These are phyloP conservation scores for Colletotrichum sidae DNA, from an alignment of 2,329 filamentous ascomycete species.

Conservation along the genomic window DNA sequence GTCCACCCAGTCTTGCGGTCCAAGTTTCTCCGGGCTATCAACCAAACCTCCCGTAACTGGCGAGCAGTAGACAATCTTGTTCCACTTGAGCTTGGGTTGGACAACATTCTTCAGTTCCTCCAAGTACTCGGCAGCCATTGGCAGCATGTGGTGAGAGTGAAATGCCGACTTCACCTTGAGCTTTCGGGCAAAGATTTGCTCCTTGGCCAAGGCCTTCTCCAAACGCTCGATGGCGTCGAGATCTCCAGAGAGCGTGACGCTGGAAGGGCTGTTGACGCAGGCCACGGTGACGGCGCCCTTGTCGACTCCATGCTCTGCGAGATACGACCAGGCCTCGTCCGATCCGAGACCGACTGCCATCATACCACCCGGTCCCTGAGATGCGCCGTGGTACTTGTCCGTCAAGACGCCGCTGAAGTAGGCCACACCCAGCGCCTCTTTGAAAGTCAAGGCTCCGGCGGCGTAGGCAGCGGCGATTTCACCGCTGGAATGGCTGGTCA, in stretches of 20 bases:
- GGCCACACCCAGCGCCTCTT: constrained; percentile 45
- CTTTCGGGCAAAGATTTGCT: constrained; percentile 39
- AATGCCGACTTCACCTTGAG: constrained; percentile 36
- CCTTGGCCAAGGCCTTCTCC: constrained; percentile 20
- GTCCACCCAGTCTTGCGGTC: constrained; percentile 25
- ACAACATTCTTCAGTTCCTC: constrained; percentile 1
- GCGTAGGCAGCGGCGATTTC: constrained; percentile 62
- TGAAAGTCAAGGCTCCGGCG: constrained; percentile 43
- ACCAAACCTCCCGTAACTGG: constrained; percentile 40
- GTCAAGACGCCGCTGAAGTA: constrained; percentile 46
- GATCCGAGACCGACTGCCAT: constrained; percentile 45
- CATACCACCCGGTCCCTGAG: constrained; percentile 43
- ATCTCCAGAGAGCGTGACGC: constrained; percentile 47
- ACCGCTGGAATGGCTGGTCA: constrained; percentile 59
- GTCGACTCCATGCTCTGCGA: constrained; percentile 21
- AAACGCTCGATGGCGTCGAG: constrained; percentile 40
- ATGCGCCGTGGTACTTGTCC: constrained; percentile 7
- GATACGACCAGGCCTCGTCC: constrained; percentile 35
- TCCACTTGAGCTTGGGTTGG: constrained; percentile 41
- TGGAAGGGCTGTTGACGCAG: constrained; percentile 51
- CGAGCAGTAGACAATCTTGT: constrained; percentile 39
- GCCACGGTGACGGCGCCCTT: constrained; percentile 45
- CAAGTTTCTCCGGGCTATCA: constrained; percentile 25
- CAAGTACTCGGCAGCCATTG: constrained; percentile 48
- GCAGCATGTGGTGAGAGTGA: constrained; percentile 52